Conservation (phyloP, 1,139 yeast species). For the Yamadazyma mexicana region DNA sequence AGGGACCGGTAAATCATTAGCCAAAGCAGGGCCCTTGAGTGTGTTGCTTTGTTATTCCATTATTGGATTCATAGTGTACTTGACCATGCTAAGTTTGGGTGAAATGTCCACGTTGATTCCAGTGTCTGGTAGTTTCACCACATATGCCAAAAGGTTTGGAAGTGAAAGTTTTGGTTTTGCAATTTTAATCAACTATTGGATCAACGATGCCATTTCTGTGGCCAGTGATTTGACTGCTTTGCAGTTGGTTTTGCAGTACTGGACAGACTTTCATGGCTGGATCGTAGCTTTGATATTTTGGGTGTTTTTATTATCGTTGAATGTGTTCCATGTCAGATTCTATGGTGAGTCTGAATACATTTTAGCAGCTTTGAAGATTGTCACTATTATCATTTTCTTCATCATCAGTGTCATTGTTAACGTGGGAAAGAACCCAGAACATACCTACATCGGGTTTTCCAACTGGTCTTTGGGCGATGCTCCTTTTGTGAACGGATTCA, state of each 20-base stretch:
- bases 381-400: conserved; percentile 41
- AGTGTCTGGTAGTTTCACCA: conserved; percentile 61
- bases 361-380: conserved; percentile 38
- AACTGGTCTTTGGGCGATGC: conserved; percentile 42
- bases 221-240: conserved; percentile 64
- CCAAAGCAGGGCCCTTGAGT: conserved; percentile 65
- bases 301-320: conserved; percentile 51
- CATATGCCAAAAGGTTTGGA: conserved; percentile 60
- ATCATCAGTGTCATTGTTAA: conserved; percentile 38
- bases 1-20: conserved; percentile 61
- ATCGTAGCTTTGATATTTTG: conserved; percentile 59
- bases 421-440: conserved; percentile 32
- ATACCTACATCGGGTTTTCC: conserved; percentile 40
- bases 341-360: conserved; percentile 46
- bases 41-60: conserved; percentile 56
- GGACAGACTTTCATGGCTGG: conserved; percentile 63
- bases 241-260: conserved; percentile 58
- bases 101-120: conserved; percentile 67
- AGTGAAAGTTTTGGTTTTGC: conserved; percentile 66
- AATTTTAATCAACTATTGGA: conserved; percentile 61
- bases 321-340: conserved; percentile 53
- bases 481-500: conserved; percentile 41
- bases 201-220: conserved; percentile 62
- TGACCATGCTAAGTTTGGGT: conserved; percentile 62
- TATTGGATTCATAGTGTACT: conserved; percentile 59